Base-by-base conservation (phyloP, 192 early-diverging fungal species). In the Thoreauomyces humboldtii region DNA sequence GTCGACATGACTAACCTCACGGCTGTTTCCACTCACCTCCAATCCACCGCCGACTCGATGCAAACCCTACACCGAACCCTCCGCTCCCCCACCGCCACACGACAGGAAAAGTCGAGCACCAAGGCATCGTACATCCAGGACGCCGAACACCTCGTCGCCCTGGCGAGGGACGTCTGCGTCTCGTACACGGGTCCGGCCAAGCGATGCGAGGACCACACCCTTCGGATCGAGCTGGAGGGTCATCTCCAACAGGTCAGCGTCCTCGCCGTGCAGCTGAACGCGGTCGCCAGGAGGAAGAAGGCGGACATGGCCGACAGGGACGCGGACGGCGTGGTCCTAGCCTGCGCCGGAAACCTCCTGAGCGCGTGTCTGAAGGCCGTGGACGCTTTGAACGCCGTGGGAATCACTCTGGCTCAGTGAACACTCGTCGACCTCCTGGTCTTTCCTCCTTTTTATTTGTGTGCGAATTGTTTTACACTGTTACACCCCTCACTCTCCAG, bases 1-100 rank as follows among this genome's bases (percentile, higher is more conserved):
- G 56, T 71, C 43, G 70, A 71, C 54, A 71, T 71, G 42, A 24
- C 37, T 6, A 52, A 71, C 46, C 33, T 71, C 12, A 71, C 51
- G 5, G 70, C 31, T 15, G 27, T 71, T 19, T 48, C 70, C 35
- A 66, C 43, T 9, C 43, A 45, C 31, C 17, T 71, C 31, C n/a
- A 45, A 14, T 32, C 50, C 11, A 32, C 43, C 1, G 15, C 46
- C 17, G 46, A 33, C 9, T 17, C 29, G 15, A 53, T 71, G 27
- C 28, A 32, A 5, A 27, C 38, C 28, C 57, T 47, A 6, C 70
- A 71, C 51, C 15, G 14, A 1, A 61, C 35, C 36, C 67, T 66
- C 22, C 21, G n/a, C 45, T 35, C 31, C 48, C 67, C 61, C 43
- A 15, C 36, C 22, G 29, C 52, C 1, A 7, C 38, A 42, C 12